phyloP scores from a whole-genome alignment of 176 grass and related monocot species.

The Pontederia crassipes region DNA sequence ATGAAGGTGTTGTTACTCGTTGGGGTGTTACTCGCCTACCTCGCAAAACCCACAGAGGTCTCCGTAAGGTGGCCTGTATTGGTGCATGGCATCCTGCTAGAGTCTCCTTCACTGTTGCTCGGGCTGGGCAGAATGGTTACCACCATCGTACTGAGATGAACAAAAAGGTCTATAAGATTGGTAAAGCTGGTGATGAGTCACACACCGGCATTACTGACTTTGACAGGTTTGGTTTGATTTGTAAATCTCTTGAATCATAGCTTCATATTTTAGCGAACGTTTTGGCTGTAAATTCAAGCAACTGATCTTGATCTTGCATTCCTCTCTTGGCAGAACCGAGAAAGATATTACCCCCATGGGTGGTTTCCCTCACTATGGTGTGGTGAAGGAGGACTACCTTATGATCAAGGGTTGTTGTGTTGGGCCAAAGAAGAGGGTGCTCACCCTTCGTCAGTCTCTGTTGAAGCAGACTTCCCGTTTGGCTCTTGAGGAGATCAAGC shows the following conservation, averaged over 20 bases:
- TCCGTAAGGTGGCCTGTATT: conserved; percentile 92
- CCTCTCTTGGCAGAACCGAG: conserved; percentile 47
- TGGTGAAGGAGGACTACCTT: conserved; percentile 78
- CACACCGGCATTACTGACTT: conserved; percentile 65
- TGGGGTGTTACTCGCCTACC: conserved; percentile 64
- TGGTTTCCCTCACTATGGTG: conserved; percentile 87
- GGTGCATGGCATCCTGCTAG: conserved; percentile 92
- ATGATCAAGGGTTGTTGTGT: conserved; percentile 94
- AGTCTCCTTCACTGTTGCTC: conserved; percentile 82
- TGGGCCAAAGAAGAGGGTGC: conserved; percentile 4
- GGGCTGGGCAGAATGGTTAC: conserved; percentile 85
- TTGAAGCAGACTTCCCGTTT: neutral
- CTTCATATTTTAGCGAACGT: no score
- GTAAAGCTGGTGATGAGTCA: conserved; percentile 58
- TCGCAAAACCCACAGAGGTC: conserved; percentile 93
- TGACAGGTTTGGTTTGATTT: conserved; percentile 34
- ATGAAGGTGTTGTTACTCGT: no score
- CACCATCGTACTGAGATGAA: conserved; percentile 91
- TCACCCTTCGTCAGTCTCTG: neutral
- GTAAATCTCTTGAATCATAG: no score
- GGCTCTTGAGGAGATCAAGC: neutral
- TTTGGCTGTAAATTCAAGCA: no score
- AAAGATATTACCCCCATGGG: conserved; percentile 96
- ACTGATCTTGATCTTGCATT: neutral
- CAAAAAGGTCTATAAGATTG: conserved; percentile 84